Evolutionary conservation across 345 rosid species (phyloP).

Genomic region (Conringia planisiliqua): DNA sequence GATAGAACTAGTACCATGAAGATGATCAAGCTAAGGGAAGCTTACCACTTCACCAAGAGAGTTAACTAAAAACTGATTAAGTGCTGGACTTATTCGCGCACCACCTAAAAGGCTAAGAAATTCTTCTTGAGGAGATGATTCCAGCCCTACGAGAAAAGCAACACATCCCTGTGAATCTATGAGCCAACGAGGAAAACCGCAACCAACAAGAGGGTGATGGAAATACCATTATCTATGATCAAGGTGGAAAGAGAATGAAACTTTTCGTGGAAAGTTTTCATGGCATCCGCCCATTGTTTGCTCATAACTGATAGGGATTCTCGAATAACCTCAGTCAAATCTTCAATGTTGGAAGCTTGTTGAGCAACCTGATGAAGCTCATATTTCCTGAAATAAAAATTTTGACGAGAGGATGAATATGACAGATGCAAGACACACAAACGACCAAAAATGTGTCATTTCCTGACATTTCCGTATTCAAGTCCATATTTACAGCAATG

Average conservation of each 20-base stretch:
- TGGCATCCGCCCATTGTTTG: constrained; percentile 90
- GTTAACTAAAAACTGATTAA: constrained; percentile 87
- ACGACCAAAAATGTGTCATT: neutral
- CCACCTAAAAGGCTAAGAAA: constrained; percentile 89
- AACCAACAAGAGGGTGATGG: constrained; percentile 5
- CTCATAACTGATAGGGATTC: constrained; percentile 72
- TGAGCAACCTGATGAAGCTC: constrained; percentile 95
- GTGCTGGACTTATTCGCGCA: constrained; percentile 83
- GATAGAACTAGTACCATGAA: constrained; percentile 7
- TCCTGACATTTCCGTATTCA: neutral
- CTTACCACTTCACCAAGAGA: constrained; percentile 84
- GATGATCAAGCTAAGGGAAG: constrained; percentile 14
- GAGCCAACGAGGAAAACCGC: constrained; percentile 3
- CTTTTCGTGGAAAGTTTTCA: constrained; percentile 70
- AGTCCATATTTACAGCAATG: neutral
- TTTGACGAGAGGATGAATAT: neutral
- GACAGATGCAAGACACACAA: constrained; percentile 1
- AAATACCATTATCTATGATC: constrained; percentile 69
- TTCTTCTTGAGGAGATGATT: constrained; percentile 92
- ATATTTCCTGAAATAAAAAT: constrained; percentile 52
- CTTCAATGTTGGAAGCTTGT: constrained; percentile 86
- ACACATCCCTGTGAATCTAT: constrained; percentile 13
- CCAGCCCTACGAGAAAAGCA: constrained; percentile 52
- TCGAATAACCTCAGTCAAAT: constrained; percentile 74
- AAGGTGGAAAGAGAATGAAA: constrained; percentile 66